These are phyloP conservation scores for Boletellus ananiceps DNA, from an alignment of 768 basidiomycete genomes.

Conservation along the genomic window DNA sequence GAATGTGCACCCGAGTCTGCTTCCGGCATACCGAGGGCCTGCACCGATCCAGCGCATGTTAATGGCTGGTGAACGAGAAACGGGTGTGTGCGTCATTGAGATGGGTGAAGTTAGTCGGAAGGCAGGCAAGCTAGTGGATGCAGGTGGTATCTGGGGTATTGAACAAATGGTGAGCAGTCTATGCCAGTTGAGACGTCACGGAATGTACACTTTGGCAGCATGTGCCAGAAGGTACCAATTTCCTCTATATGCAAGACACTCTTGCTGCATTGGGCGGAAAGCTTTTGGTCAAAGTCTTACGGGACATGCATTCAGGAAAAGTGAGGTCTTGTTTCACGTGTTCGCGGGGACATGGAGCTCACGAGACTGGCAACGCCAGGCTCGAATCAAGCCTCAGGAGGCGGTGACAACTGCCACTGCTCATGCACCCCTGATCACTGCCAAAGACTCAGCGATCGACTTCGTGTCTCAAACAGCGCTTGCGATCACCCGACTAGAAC, in stretches of 20 bases:
- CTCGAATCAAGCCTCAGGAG: conserved; percentile 45
- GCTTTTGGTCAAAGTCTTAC: conserved; percentile 65
- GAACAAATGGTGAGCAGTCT: conserved; percentile 47
- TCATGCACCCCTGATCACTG: conserved; percentile 43
- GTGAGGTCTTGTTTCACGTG: conserved; percentile 31
- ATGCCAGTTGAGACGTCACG: not conserved
- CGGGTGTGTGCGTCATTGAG: conserved; percentile 78
- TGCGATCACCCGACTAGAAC: conserved; percentile 20
- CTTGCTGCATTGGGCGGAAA: conserved; percentile 64
- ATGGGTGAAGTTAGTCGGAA: conserved; percentile 55
- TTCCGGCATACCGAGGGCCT: conserved; percentile 85
- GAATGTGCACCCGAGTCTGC: conserved; percentile 86
- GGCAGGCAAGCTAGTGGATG: conserved; percentile 62
- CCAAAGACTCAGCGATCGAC: conserved; percentile 11
- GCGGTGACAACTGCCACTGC: conserved; percentile 28
- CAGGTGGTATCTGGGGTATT: conserved; percentile 64
- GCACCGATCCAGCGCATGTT: conserved; percentile 87
- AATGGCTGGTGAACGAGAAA: conserved; percentile 57
- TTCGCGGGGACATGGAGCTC: not conserved
- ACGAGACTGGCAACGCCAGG: conserved; percentile 34
- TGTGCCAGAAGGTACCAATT: conserved; percentile 49
- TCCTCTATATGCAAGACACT: conserved; percentile 48
- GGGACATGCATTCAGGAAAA: conserved; percentile 54
- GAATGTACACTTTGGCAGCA: conserved; percentile 34
- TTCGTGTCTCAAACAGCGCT: conserved; percentile 21